Conservation (phyloP, 2,329 filamentous ascomycete species). For the Phyllosticta citriasiana region DNA sequence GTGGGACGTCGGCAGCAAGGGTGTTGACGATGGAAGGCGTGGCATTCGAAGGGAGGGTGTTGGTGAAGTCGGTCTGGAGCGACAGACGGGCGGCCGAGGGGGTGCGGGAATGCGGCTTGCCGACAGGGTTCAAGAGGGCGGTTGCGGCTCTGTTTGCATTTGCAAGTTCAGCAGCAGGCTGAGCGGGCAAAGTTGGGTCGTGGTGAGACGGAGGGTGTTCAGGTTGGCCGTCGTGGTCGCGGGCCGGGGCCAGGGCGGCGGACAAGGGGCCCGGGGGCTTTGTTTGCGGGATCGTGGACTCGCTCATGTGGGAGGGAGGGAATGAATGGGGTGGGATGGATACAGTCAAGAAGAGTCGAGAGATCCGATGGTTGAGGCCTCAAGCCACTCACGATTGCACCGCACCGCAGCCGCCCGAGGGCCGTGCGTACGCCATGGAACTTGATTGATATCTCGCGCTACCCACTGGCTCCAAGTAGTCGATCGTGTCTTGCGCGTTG, state of each 20-base stretch:
- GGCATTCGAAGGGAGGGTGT: slow-evolving; percentile 6
- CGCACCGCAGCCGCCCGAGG: neutral
- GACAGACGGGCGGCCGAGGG: slow-evolving; percentile 22
- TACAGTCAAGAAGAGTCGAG: too few species aligned
- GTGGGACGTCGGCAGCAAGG: slow-evolving; percentile 8
- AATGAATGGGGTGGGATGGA: neutral
- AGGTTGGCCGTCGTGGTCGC: neutral
- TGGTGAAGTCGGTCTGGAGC: slow-evolving; percentile 20
- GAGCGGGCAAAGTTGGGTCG: slow-evolving; percentile 4
- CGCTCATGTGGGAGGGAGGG: neutral
- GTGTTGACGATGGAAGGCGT: slow-evolving; percentile 11
- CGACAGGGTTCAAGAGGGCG: slow-evolving; percentile 14
- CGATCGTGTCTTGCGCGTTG: neutral
- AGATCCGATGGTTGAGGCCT: neutral
- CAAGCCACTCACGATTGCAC: neutral
- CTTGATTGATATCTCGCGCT: neutral
- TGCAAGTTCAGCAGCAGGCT: neutral
- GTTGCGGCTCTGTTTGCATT: neutral
- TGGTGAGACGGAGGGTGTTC: neutral
- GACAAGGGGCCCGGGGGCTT: neutral
- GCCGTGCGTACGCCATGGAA: neutral
- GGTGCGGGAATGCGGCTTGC: slow-evolving; percentile 23
- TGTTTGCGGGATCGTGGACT: neutral
- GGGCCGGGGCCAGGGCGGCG: too few species aligned
- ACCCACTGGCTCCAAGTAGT: neutral